Evolutionary conservation across 2,329 filamentous ascomycete genomes (phyloP).

Genomic region (Arachnomyces sp.): DNA sequence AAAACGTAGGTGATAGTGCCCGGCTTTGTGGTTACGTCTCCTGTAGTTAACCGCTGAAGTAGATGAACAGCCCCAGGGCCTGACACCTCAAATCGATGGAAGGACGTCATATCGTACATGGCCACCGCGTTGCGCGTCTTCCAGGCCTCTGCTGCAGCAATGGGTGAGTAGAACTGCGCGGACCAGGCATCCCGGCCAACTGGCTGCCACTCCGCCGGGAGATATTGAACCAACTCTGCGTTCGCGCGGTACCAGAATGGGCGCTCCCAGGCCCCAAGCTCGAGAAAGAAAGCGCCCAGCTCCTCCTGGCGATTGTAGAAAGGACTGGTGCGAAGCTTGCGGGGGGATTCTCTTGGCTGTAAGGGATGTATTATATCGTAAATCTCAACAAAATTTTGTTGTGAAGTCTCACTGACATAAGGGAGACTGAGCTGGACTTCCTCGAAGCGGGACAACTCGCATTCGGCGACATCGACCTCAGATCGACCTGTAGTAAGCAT

Average conservation of each 20-base stretch:
- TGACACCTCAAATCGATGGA: constrained; percentile 49
- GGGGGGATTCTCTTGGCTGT: constrained; percentile 49
- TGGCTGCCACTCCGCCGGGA: constrained; percentile 49
- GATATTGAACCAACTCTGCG: constrained; percentile 39
- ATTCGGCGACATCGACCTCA: constrained; percentile 49
- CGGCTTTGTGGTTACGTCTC: constrained; percentile 32
- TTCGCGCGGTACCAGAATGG: constrained; percentile 57
- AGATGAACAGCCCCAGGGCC: constrained; percentile 50
- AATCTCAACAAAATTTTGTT: constrained; percentile 55
- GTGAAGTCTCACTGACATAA: constrained; percentile 52
- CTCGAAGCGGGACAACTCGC: constrained; percentile 54
- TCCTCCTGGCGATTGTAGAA: constrained; percentile 49
- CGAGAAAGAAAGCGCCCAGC: constrained; percentile 46
- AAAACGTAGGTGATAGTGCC: constrained; percentile 51
- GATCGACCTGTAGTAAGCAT: constrained; percentile 50
- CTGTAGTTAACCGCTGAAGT: constrained; percentile 39
- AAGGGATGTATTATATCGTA: constrained; percentile 58
- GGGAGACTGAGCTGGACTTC: constrained; percentile 48
- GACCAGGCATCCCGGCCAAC: constrained; percentile 53
- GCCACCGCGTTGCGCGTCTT: constrained; percentile 55
- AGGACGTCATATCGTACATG: constrained; percentile 55
- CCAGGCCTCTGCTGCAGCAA: constrained; percentile 54
- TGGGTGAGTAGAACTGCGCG: constrained; percentile 48
- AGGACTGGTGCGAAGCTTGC: constrained; percentile 51
- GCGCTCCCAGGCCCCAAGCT: constrained; percentile 52